Evolutionary conservation across 805 yeast species (phyloP), one percentile per base, ranked within the genome.

Genomic region (Candida schatavii): DNA sequence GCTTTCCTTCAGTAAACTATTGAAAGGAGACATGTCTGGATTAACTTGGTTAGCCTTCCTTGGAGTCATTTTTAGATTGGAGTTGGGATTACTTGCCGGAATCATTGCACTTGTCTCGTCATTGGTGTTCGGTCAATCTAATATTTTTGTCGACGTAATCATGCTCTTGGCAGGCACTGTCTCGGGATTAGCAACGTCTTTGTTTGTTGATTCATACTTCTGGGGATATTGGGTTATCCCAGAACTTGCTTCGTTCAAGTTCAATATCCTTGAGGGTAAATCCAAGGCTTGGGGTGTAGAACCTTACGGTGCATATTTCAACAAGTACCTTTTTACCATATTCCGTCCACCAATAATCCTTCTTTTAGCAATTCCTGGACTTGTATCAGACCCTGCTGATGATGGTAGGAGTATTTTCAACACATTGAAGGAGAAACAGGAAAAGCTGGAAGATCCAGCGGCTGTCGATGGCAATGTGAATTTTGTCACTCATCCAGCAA

Each of bases 261-360:
- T 78, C 66, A 91, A 91, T 59, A 85, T 87, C 2, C 44, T 89
- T n/a, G 60, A 76, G 7, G 95, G 95, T 2, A 78, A 85, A 31
- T 72, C 95, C 1, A 59, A 75, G 1, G 70, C 79, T 13, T 91
- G 97, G 97, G 98, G 97, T 0, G 74, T 73, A 1, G 90, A 86
- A 57, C 95, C 98, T 3, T 75, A 73, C 51, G 46, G 61, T 28
- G 76, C 86, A 0, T 91, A 91, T 62, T 81, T 88, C 51, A 60
- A 74, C 2, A 71, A 69, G 37, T 77, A 80, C 49, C 51, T 68
- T 23, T 51, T 49, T 26, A 59, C 65, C 41, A 43, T 68, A 18
- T 67, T 68, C 55, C 51, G 65, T 14, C 72, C 73, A 64, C 55
- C 81, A 53, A 41, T 77, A 52, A 62, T 78, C 35, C 78, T 73